A percentile compares a stretch with the other conserved stretches of the same genome.
Evolutionary conservation across 768 basidiomycete species (phyloP).

Genomic region (Chalciporus piperatus): DNA sequence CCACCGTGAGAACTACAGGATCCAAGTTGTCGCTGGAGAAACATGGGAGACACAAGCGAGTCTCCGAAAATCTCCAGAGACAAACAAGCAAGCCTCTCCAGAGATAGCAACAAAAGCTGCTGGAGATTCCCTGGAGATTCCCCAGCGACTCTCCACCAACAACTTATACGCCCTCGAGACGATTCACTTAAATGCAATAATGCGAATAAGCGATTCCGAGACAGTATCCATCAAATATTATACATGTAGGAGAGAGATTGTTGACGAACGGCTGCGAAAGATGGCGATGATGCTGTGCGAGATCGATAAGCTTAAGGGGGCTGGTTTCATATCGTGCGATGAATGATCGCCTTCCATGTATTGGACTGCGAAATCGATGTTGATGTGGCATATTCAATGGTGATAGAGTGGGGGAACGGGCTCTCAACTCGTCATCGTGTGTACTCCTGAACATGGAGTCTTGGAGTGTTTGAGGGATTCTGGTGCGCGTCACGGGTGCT

Average conservation of each 20-base stretch:
- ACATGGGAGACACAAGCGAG: too few species aligned
- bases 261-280: slow-evolving; percentile 11
- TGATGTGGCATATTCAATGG: slow-evolving; percentile 13
- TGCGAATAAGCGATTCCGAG: slow-evolving; percentile 6
- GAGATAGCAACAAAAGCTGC: too few species aligned
- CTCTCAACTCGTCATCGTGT: slow-evolving; percentile 9
- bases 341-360: slow-evolving; percentile 18
- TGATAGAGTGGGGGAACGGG: slow-evolving; percentile 19
- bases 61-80: too few species aligned
- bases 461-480: slow-evolving; percentile 11
- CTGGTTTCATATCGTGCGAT: slow-evolving; percentile 28
- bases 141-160: too few species aligned
- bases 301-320: slow-evolving; percentile 26
- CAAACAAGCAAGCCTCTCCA: too few species aligned
- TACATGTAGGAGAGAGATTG: slow-evolving; percentile 7
- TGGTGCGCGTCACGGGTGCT: slow-evolving; percentile 14
- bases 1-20: too few species aligned
- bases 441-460: slow-evolving; percentile 1
- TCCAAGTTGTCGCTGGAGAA: too few species aligned
- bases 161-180: too few species aligned
- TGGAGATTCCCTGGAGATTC: too few species aligned
- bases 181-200: neutral
- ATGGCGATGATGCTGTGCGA: slow-evolving; percentile 1
- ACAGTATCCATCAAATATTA: neutral
- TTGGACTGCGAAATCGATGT: slow-evolving; percentile 6